Conservation (phyloP, 495 filamentous ascomycete species). For the Chaetomium fimeti region DNA sequence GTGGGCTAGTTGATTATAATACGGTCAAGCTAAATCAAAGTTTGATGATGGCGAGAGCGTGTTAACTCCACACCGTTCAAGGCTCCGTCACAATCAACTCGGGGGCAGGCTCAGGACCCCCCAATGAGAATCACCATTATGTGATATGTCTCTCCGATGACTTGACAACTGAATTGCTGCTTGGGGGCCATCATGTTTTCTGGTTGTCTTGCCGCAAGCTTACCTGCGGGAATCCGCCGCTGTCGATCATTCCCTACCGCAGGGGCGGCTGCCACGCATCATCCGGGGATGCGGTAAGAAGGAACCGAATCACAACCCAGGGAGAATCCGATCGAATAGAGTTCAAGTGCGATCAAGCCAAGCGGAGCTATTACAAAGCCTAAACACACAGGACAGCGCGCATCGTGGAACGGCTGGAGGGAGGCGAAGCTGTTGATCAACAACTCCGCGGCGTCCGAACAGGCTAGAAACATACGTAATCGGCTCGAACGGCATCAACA, state of each 20-base stretch:
- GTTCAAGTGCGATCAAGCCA: neutral
- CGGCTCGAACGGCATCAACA: neutral
- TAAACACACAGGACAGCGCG: neutral
- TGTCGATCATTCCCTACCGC: neutral
- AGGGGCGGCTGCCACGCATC: neutral
- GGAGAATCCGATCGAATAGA: neutral
- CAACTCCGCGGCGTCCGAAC: neutral
- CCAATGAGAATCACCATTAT: no score
- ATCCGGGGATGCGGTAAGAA: neutral
- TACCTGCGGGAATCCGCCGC: neutral
- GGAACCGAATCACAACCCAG: neutral
- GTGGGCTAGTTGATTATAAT: no score
- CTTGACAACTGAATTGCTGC: no score
- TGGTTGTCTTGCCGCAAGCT: no score
- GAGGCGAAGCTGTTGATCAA: neutral
- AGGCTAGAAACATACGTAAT: neutral
- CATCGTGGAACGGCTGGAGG: neutral
- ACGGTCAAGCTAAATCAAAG: no score
- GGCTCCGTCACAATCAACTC: no score
- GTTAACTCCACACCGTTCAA: no score
- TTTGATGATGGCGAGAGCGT: no score
- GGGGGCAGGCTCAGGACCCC: no score
- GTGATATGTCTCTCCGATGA: no score
- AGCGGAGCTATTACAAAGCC: neutral
- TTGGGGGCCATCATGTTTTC: no score